Base-by-base conservation (phyloP, 805 yeast genomes). In the Schwanniomyces pseudopolymorphus region DNA sequence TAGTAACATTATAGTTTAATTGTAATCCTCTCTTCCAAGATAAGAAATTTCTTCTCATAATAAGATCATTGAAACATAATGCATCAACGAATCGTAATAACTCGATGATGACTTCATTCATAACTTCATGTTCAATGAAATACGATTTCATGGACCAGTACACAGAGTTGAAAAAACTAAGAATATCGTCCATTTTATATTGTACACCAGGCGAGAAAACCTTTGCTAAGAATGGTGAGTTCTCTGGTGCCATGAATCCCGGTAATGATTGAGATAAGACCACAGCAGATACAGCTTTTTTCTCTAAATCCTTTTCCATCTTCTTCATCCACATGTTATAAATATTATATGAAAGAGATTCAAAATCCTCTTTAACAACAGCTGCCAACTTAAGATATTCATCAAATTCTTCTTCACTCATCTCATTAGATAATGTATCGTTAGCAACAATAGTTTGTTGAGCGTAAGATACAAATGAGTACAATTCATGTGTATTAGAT, bases 21-120 rank as follows among this genome's bases (percentile, higher is more conserved):
- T 94, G 99, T 56, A 94, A 78, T 40, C 98, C 98, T 63, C 99
- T 85, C 73, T 92, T 94, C 99, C 99, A 94, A 9, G 96, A 86
- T 62, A 92, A 73, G 71, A 92, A 95, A 70, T 84, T 86, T 67
- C 96, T 82, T 73, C 97, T 84, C 96, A 91, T 87, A 42, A 95
- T 83, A 69, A 94, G 75, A 64, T 94, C 98, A 64, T 94, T 94
- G 78, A 94, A 94, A 70, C 98, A 89, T 53, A 83, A 81, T 14
- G 96, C 94, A 66, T 94, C 96, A 47, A 95, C 89, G 65, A 86
- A 85, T 60, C 85, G 82, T 58, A 94, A 74, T 58, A 94, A 73
- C 60, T 91, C 97, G 50, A 84, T 76, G 25, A 94, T 80, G 7
- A 90, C 96, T 58, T 86, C 91, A 56, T 85, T 84, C 72, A 88